Conservation (phyloP, 805 yeast species). For the Jamesozyma piceae region DNA sequence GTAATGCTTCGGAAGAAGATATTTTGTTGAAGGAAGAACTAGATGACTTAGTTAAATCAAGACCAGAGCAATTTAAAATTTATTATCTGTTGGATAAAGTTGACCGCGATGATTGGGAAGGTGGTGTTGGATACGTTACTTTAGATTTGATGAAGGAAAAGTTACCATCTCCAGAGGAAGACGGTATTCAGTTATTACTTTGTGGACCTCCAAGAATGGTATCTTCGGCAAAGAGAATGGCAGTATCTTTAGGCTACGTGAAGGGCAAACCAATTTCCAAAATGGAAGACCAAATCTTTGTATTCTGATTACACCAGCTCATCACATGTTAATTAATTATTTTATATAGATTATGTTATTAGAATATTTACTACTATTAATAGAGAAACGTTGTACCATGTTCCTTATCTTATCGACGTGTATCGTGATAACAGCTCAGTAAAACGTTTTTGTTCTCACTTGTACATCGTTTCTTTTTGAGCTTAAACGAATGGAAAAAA, state of each 20-base stretch:
- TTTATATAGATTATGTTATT: no score
- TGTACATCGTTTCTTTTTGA: no score
- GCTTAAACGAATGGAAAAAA: no score
- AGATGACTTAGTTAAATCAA: slow-evolving; percentile 48
- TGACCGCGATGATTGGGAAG: slow-evolving; percentile 50
- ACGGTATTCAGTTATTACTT: slow-evolving; percentile 49
- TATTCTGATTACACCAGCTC: no score
- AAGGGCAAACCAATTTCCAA: slow-evolving; percentile 86
- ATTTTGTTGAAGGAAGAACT: slow-evolving; percentile 74
- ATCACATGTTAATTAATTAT: no score
- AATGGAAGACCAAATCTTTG: slow-evolving; percentile 83
- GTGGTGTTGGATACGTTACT: slow-evolving; percentile 73
- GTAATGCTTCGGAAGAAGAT: slow-evolving; percentile 72
- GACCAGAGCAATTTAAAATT: slow-evolving; percentile 53
- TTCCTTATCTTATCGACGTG: no score
- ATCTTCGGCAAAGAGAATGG: slow-evolving; percentile 71
- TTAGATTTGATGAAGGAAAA: slow-evolving; percentile 48
- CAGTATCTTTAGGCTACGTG: slow-evolving; percentile 60
- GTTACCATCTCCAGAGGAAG: slow-evolving; percentile 45
- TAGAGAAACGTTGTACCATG: no score
- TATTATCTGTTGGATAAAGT: slow-evolving; percentile 41
- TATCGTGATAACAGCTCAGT: no score
- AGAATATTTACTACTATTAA: no score
- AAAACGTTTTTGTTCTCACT: no score
- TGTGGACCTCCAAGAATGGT: slow-evolving; percentile 97